phyloP scores from a whole-genome alignment of 306 rosid species.

The Astragalus glycyphyllos region DNA sequence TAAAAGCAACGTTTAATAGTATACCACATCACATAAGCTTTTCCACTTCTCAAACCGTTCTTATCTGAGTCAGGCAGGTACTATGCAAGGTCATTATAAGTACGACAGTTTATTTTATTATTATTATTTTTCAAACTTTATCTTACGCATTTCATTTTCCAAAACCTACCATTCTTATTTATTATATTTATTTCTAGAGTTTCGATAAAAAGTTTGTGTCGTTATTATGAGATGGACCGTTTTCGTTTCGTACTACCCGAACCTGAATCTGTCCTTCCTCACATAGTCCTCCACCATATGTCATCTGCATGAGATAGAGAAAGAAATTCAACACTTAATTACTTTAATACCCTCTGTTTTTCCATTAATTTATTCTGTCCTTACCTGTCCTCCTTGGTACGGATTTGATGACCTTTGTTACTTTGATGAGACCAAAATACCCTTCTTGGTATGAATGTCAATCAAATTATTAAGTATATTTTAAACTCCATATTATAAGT shows the following conservation, averaged over 20 bases:
- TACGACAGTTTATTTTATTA: conserved; percentile 62
- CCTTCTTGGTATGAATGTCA: not conserved
- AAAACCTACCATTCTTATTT: not conserved
- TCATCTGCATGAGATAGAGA: conserved; percentile 33
- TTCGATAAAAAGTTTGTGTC: not conserved
- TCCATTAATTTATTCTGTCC: conserved; percentile 40
- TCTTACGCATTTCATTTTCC: conserved; percentile 25
- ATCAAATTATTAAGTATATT: too few relatives aligned
- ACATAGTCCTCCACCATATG: conserved; percentile 87
- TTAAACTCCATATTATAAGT: too few relatives aligned
- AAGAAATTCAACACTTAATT: not conserved
- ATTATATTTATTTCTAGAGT: not conserved
- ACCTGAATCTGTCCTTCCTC: conserved; percentile 98
- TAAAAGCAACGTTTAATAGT: not conserved
- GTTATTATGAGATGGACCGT: conserved; percentile 33
- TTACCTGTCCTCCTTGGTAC: conserved; percentile 76
- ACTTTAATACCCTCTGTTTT: conserved; percentile 47
- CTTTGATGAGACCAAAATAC: not conserved
- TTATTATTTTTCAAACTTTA: not conserved
- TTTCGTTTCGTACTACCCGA: conserved; percentile 73
- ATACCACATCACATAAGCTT: not conserved
- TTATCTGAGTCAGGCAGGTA: conserved; percentile 90
- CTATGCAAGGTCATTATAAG: conserved; percentile 64
- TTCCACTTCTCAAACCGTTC: conserved; percentile 64
- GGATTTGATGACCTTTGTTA: not conserved